phyloP scores from a whole-genome alignment of 2,329 filamentous ascomycete species.

The Penicillium carneum region DNA sequence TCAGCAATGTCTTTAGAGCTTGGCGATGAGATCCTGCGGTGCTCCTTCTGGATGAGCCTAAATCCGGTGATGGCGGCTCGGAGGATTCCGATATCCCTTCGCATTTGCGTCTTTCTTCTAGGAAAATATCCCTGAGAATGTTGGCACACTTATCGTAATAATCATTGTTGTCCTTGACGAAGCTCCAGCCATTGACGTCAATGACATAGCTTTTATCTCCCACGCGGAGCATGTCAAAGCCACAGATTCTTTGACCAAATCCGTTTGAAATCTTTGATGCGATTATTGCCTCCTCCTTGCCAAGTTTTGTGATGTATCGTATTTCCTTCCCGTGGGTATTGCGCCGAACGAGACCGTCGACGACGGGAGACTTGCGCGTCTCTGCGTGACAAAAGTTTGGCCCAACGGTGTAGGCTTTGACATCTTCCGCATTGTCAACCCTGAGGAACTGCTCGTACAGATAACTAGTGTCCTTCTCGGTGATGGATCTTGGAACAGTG shows the following conservation, averaged over 20 bases:
- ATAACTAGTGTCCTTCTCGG: constrained; percentile 82
- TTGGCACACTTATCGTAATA: constrained; percentile 92
- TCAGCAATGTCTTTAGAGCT: constrained; percentile 66
- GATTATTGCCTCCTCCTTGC: constrained; percentile 79
- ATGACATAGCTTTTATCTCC: constrained; percentile 94
- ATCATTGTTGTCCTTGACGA: constrained; percentile 98
- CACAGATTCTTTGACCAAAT: constrained; percentile 94
- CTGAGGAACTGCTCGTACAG: constrained; percentile 97
- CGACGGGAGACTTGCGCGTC: constrained; percentile 94
- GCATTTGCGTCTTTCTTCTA: constrained; percentile 70
- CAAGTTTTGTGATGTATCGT: constrained; percentile 88
- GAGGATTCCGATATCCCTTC: constrained; percentile 45
- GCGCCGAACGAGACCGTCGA: constrained; percentile 91
- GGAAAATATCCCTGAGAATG: constrained; percentile 86
- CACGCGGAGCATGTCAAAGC: constrained; percentile 90
- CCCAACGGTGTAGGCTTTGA: constrained; percentile 97
- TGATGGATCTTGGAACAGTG: constrained; percentile 77
- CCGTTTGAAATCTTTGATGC: constrained; percentile 87
- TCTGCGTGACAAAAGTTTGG: constrained; percentile 93
- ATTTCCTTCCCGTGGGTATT: constrained; percentile 98
- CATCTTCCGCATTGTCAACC: constrained; percentile 95
- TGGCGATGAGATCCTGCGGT: constrained; percentile 55
- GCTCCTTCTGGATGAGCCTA: constrained; percentile 47
- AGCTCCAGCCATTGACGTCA: constrained; percentile 99
- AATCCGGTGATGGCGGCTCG: constrained; percentile 47